Evolutionary conservation across 2,329 filamentous ascomycete species (phyloP), one percentile per base, ranked within the genome.

Genomic region (Colletotrichum australisinense): DNA sequence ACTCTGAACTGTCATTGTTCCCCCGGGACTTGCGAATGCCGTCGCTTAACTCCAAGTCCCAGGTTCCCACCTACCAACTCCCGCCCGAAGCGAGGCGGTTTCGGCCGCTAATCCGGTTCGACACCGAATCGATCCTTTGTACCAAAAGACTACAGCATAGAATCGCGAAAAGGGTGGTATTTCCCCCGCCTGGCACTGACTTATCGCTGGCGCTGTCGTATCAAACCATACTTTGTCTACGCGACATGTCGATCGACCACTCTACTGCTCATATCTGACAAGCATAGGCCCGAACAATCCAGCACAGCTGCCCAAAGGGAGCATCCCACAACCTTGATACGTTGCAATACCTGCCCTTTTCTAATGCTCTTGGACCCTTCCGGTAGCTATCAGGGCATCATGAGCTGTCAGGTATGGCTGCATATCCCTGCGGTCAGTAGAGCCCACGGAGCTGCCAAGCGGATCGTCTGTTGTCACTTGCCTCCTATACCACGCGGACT

Each of bases 331-430:
- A 70, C 60, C 67, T 63, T 65, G 67, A 65, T 57, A 19, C 22
- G 70, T 52, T 60, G 70, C 67, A 70, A 70, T 73, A 65, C 62
- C 46, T 32, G 66, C 38, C 19, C n/a, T 32, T 64, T 49, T n/a
- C n/a, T 52, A 22, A 46, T 49, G 52, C 42, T 14, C 22, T 19
- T 38, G 16, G 32, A n/a, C 57, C 19, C 49, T 8, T 56, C 60
- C 7, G 55, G 28, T n/a, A 59, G 64, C 14, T 57, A 26, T 52
- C 35, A 32, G 26, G n/a, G 19, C 22, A 38, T 24, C 22, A 24
- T 12, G 46, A 60, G 28, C 56, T 12, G 28, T 35, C 52, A 49
- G 42, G 22, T 26, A 14, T 62, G 26, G 28, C 35, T n/a, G 56
- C 14, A 16, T 56, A 32, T 46, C 49, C 24, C 56, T 56, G 56